phyloP scores from a whole-genome alignment of 306 rosid genomes.

The Cicer judaicum region DNA sequence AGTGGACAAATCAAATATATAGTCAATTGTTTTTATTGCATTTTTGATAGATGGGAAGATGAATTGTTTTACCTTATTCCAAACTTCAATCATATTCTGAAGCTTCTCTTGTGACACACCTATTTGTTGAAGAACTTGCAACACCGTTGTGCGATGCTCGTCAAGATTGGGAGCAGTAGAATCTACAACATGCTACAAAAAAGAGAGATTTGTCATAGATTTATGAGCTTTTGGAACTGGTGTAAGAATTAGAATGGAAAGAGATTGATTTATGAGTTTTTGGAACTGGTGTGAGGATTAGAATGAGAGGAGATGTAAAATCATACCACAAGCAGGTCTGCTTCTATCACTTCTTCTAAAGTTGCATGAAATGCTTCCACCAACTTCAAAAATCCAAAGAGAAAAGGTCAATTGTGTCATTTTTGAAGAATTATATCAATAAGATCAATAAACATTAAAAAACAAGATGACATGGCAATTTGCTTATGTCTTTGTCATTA shows the following conservation, averaged over 20 bases:
- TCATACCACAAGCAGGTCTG: constrained; percentile 95
- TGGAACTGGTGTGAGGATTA: constrained; percentile 14
- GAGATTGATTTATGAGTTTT: constrained; percentile 8
- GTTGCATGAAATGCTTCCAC: constrained; percentile 99
- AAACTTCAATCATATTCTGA: constrained; percentile 91
- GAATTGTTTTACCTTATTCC: constrained; percentile 83
- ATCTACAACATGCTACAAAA: constrained; percentile 88
- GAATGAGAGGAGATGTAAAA: constrained; percentile 38
- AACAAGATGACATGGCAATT: constrained; percentile 30
- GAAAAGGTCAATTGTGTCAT: constrained; percentile 24
- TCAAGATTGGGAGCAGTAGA: constrained; percentile 92
- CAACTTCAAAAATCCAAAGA: constrained; percentile 53
- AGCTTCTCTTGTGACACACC: constrained; percentile 84
- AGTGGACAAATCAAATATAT: constrained; percentile 14
- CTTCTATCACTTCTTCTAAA: constrained; percentile 95
- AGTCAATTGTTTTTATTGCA: constrained; percentile 9
- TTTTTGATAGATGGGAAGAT: constrained; percentile 13
- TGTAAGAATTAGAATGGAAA: constrained; percentile 23
- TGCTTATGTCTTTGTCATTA: constrained; percentile 50
- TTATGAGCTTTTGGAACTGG: constrained; percentile 4
- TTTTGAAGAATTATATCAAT: constrained; percentile 34
- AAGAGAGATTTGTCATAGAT: constrained; percentile 20
- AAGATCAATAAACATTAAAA: constrained; percentile 3
- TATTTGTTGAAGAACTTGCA: constrained; percentile 84
- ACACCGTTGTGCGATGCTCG: constrained; percentile 86